Conservation (phyloP, 2,329 filamentous ascomycete genomes). For the Alternaria rosae region DNA sequence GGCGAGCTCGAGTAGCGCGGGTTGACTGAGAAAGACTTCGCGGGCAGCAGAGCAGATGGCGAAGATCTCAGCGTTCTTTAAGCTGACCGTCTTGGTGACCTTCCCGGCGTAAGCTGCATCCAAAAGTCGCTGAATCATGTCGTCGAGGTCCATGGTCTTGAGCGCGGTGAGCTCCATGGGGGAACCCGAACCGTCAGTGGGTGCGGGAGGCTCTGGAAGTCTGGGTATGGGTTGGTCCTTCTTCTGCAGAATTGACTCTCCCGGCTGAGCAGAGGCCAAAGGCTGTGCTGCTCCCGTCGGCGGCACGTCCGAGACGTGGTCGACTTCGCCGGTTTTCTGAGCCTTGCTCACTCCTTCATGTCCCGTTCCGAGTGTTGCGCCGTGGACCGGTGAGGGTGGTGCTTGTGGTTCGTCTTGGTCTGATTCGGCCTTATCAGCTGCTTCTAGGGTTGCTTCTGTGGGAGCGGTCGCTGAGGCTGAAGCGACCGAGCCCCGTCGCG, state of each 20-base stretch:
- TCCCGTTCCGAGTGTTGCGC: constrained; percentile 73
- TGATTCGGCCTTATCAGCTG: constrained; percentile 44
- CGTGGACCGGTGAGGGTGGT: constrained; percentile 88
- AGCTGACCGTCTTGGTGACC: constrained; percentile 94
- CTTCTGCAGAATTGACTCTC: constrained; percentile 89
- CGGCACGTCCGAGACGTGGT: constrained; percentile 90
- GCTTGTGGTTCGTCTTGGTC: constrained; percentile 50
- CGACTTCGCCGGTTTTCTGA: constrained; percentile 87
- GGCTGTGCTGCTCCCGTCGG: constrained; percentile 68
- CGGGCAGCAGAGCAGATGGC: constrained; percentile 90
- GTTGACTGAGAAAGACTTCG: constrained; percentile 89
- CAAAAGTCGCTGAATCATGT: constrained; percentile 93
- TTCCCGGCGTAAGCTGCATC: constrained; percentile 97
- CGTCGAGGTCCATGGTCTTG: constrained; percentile 92
- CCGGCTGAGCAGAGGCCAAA: constrained; percentile 71
- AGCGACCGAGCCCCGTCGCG: constrained; percentile 45
- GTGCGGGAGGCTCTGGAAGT: constrained; percentile 57
- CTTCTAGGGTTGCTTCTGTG: constrained; percentile 51
- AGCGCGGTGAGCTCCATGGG: constrained; percentile 86
- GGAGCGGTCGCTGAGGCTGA: constrained; percentile 42
- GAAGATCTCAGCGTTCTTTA: constrained; percentile 97
- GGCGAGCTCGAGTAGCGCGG: constrained; percentile 87
- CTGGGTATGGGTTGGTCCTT: constrained; percentile 74
- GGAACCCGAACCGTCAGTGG: constrained; percentile 60
- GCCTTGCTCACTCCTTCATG: constrained; percentile 81